These are phyloP conservation scores for Vitis amurensis DNA, from an alignment of 164 flowering plant species.

Conservation along the genomic window DNA sequence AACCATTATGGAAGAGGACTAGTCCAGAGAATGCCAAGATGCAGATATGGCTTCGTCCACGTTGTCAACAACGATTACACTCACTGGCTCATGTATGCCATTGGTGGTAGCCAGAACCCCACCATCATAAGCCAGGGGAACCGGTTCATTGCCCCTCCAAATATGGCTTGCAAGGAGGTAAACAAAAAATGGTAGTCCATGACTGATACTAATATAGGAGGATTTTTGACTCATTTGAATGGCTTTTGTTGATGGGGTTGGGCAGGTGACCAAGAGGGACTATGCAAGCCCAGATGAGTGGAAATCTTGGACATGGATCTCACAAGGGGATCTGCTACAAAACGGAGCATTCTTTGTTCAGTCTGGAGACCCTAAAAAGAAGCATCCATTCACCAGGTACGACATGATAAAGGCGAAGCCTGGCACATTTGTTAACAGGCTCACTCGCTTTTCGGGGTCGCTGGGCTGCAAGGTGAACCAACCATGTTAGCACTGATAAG, in stretches of 20 bases:
- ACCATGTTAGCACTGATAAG: slow-evolving; percentile 18
- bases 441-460: slow-evolving; percentile 49
- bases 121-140: slow-evolving; percentile 69
- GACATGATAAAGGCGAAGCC: slow-evolving; percentile 36
- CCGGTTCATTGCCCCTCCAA: slow-evolving; percentile 52
- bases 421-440: slow-evolving; percentile 27
- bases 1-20: slow-evolving; percentile 62
- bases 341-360: slow-evolving; percentile 46
- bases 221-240: background rate
- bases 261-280: slow-evolving; percentile 48
- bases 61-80: slow-evolving; percentile 73
- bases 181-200: background rate
- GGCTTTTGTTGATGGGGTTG: background rate
- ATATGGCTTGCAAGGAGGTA: slow-evolving; percentile 29
- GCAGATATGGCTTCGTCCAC: slow-evolving; percentile 58
- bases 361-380: slow-evolving; percentile 36
- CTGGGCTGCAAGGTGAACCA: slow-evolving; percentile 26
- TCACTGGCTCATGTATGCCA: slow-evolving; percentile 68
- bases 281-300: slow-evolving; percentile 27
- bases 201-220: too few relatives aligned
- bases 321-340: slow-evolving; percentile 42
- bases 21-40: slow-evolving; percentile 66
- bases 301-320: slow-evolving; percentile 55
- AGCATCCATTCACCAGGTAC: background rate
- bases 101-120: slow-evolving; percentile 57